Base-by-base conservation (phyloP, 2,329 filamentous ascomycete species). In the Microcera coccophila region DNA sequence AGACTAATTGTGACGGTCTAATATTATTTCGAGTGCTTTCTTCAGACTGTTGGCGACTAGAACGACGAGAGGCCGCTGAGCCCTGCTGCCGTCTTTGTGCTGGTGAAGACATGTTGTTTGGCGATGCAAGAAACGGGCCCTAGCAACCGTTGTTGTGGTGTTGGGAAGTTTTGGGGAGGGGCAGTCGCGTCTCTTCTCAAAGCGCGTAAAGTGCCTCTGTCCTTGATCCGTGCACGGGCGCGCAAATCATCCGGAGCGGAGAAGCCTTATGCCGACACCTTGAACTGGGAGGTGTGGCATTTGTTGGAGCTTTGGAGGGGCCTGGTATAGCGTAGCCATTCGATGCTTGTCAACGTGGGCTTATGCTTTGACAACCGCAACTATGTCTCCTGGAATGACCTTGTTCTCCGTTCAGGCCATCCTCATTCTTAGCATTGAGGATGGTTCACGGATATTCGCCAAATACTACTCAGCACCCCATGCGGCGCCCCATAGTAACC, bases 361-460 rank as follows among this genome's bases (percentile, higher is more conserved):
- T 41, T 38, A 20, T 39, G 36, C 32, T 44, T n/a, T 28, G 34
- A 33, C 47, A 47, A 48, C 42, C 43, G 44, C 52, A 59, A 62
- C 40, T 50, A 89, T 90, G 85, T 79, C 84, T 55, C 82, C 84
- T 51, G 80, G 81, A 70, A 82, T 89, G 72, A 85, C 84, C 50
- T 78, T 90, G 34, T 85, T 85, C 72, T 81, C 83, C 60, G 77
- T 90, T 62, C 85, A 87, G 66, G 86, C 86, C 62, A 77, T 90
- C 65, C 76, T 89, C 55, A 82, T 90, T 58, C 82, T 90, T 64
- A 82, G 85, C 61, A 84, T 84, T 48, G 89, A 95, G 70, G 91
- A 97, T 67, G 87, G 87, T 63, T 86, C 86, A 48, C 82, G 91
- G 67, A 87, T 97, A 71, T 89, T 95, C 66, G 82, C 90, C 62